Percentiles rank a stretch among this genome's conserved stretches.
phyloP scores from a whole-genome alignment of 1,284 basidiomycete genomes.

The Stygiomarasmius scandens region DNA sequence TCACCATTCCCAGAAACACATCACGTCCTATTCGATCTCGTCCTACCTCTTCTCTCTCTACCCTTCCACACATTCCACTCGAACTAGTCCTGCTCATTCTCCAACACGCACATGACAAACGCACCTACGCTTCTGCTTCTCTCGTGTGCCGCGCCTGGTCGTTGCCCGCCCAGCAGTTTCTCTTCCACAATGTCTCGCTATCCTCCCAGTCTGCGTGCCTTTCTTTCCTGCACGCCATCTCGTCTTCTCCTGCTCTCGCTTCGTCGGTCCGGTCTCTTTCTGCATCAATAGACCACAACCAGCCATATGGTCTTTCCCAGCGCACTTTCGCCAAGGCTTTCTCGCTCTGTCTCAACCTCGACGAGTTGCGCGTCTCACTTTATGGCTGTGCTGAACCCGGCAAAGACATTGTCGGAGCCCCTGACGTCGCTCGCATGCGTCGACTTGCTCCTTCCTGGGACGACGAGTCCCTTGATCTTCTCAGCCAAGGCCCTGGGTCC shows the following conservation, averaged over 20 bases:
- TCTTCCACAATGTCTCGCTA: slow-evolving; percentile 61
- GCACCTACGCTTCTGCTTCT: slow-evolving; percentile 52
- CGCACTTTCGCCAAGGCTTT: slow-evolving; percentile 60
- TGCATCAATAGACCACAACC: slow-evolving; percentile 65
- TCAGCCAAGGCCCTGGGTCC: slow-evolving; percentile 50
- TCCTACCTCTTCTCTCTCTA: slow-evolving; percentile 18
- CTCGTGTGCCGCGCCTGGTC: slow-evolving; percentile 71
- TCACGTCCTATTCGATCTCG: slow-evolving; percentile 24
- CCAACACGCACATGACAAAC: slow-evolving; percentile 49
- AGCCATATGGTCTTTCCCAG: slow-evolving; percentile 58
- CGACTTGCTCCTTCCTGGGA: slow-evolving; percentile 59
- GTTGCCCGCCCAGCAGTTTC: slow-evolving; percentile 57
- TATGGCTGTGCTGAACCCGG: slow-evolving; percentile 54
- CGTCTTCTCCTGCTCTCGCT: slow-evolving; percentile 49
- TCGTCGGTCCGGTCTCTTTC: slow-evolving; percentile 55
- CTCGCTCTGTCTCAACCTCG: slow-evolving; percentile 58
- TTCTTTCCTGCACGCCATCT: slow-evolving; percentile 55
- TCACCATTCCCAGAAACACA: slow-evolving; percentile 24
- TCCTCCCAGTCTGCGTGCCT: slow-evolving; percentile 52
- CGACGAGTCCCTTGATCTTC: slow-evolving; percentile 49
- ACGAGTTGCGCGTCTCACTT: slow-evolving; percentile 55
- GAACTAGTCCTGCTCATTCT: slow-evolving; percentile 67
- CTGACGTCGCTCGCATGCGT: slow-evolving; percentile 49
- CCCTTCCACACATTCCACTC: slow-evolving; percentile 45
- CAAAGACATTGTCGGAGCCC: slow-evolving; percentile 47